Evolutionary conservation across 2,329 filamentous ascomycete genomes (phyloP).

Genomic region (Nigrospora osmanthi): DNA sequence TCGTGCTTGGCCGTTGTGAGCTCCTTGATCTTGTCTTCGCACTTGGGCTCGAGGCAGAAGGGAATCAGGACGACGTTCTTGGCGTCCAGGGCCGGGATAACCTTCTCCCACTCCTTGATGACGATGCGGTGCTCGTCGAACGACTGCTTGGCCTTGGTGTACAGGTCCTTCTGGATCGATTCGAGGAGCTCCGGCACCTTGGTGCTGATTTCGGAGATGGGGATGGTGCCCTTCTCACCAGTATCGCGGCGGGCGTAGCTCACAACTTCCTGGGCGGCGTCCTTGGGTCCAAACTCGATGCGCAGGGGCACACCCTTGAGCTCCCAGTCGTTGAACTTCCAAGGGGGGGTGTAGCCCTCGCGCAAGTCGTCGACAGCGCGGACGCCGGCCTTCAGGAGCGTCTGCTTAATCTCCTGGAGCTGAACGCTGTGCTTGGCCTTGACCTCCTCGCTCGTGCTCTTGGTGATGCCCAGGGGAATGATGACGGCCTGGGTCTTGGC

Average conservation of each 20-base stretch:
- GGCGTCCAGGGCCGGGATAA: conserved; percentile 79
- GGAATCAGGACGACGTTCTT: conserved; percentile 93
- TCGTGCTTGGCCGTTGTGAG: conserved; percentile 71
- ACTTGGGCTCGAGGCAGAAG: conserved; percentile 73
- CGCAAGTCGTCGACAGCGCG: conserved; percentile 77
- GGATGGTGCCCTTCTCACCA: conserved; percentile 72
- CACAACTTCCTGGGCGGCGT: conserved; percentile 77
- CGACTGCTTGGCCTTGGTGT: conserved; percentile 63
- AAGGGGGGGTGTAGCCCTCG: conserved; percentile 88
- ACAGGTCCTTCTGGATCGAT: conserved; percentile 81
- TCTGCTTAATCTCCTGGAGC: conserved; percentile 61
- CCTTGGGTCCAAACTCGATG: conserved; percentile 93
- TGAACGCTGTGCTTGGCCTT: conserved; percentile 68
- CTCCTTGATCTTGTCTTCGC: conserved; percentile 93
- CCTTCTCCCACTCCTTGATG: conserved; percentile 83
- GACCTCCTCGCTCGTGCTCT: conserved; percentile 76
- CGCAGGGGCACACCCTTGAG: conserved; percentile 90
- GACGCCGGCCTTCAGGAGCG: conserved; percentile 65
- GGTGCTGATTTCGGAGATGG: conserved; percentile 64
- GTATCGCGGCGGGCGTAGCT: conserved; percentile 83
- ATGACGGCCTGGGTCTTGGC: conserved; percentile 80
- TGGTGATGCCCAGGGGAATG: conserved; percentile 87
- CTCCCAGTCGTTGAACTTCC: conserved; percentile 99
- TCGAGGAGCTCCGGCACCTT: conserved; percentile 77
- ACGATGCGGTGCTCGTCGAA: conserved; percentile 76